Percentiles rank a stretch among this genome's conserved stretches.
phyloP scores from a whole-genome alignment of 1,139 yeast species.

The Magnusiomyces starmeri region DNA sequence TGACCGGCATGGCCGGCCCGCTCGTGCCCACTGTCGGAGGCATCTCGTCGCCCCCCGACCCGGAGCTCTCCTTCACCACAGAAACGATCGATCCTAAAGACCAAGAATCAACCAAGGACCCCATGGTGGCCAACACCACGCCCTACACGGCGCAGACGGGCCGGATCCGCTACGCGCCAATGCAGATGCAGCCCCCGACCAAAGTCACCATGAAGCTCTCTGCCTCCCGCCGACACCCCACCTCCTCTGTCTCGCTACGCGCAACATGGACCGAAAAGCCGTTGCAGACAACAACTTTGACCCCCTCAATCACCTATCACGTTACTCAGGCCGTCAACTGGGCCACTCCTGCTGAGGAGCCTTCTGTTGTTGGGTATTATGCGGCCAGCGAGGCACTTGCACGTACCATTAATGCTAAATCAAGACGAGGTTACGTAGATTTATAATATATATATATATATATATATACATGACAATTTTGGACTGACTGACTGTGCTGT shows the following conservation, averaged over 20 bases:
- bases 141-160: constrained; percentile 76
- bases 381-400: constrained; percentile 22
- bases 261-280: constrained; percentile 32
- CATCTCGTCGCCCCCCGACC: constrained; percentile 39
- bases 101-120: constrained; percentile 31
- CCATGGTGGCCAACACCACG: constrained; percentile 41
- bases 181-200: constrained; percentile 80
- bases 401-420: constrained; percentile 15
- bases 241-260: constrained; percentile 59
- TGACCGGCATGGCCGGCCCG: constrained; percentile 67
- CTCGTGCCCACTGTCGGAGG: constrained; percentile 37
- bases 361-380: constrained; percentile 23
- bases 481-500: too few species aligned
- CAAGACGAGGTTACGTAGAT: constrained; percentile 13
- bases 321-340: constrained; percentile 55
- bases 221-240: constrained; percentile 36
- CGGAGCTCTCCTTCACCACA: constrained; percentile 27
- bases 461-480: too few species aligned
- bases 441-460: too few species aligned
- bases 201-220: constrained; percentile 41
- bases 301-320: constrained; percentile 79
- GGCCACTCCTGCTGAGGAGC: constrained; percentile 38
- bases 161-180: constrained; percentile 69
- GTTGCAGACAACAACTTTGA: constrained; percentile 53
- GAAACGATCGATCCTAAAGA: constrained; percentile 19